Evolutionary conservation across 768 basidiomycete genomes (phyloP).

Genomic region (Rhodotorula paludigena): DNA sequence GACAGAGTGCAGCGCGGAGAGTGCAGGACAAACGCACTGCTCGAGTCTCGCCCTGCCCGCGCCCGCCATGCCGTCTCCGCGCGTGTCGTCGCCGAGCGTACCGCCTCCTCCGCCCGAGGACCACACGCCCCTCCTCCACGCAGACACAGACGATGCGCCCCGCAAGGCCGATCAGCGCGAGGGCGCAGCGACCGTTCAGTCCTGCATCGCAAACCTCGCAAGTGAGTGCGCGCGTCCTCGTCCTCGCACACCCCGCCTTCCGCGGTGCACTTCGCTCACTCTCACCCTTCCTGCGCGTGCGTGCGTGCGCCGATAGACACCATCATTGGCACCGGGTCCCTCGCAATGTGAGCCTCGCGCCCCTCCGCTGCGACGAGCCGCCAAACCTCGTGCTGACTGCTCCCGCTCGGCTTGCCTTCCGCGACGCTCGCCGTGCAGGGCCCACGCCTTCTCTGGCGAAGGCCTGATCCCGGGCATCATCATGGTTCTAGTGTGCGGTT

Average conservation of each 20-base stretch:
- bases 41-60: too few species aligned
- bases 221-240: background rate
- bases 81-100: background rate
- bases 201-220: slow-evolving; percentile 54
- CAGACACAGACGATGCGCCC: background rate
- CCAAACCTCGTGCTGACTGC: background rate
- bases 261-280: background rate
- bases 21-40: too few species aligned
- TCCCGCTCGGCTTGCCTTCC: background rate
- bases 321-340: slow-evolving; percentile 26
- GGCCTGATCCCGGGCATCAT: slow-evolving; percentile 85
- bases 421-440: slow-evolving; percentile 13
- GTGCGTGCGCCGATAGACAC: slow-evolving; percentile 4
- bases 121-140: background rate
- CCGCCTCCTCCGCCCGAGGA: background rate
- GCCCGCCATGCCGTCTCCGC: background rate
- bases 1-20: too few species aligned
- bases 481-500: slow-evolving; percentile 76
- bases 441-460: slow-evolving; percentile 72
- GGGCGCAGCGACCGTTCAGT: slow-evolving; percentile 65
- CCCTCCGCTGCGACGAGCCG: background rate
- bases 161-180: slow-evolving; percentile 2
- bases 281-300: background rate
- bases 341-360: slow-evolving; percentile 9
- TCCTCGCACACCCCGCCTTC: background rate